These are phyloP conservation scores for Ulmus americana DNA, from an alignment of 331 rosid species.

Conservation along the genomic window DNA sequence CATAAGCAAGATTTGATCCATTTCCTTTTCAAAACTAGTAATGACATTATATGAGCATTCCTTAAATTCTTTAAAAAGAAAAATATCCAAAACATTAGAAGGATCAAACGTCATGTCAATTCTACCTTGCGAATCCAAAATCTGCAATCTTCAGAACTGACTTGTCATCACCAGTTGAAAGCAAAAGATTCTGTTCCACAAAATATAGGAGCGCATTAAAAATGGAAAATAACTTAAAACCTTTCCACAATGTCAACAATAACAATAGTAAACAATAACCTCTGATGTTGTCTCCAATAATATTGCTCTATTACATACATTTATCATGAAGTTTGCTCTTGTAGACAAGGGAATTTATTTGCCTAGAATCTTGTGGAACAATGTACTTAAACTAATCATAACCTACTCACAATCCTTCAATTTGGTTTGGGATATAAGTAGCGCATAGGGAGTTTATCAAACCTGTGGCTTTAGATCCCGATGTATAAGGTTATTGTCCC, in stretches of 20 bases:
- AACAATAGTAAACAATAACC: constrained; percentile 18
- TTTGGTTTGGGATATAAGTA: background rate
- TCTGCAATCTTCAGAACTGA: constrained; percentile 92
- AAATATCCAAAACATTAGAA: background rate
- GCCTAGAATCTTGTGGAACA: background rate
- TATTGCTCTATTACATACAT: background rate
- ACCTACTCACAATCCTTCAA: constrained; percentile 1
- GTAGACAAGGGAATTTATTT: constrained; percentile 2
- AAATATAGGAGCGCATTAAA: constrained; percentile 35
- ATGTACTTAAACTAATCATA: background rate
- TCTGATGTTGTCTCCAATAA: background rate
- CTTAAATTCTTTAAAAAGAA: background rate
- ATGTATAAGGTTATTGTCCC: constrained; percentile 84
- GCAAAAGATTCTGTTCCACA: constrained; percentile 90
- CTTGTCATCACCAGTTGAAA: constrained; percentile 57
- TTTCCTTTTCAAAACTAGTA: background rate
- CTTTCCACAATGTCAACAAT: constrained; percentile 30
- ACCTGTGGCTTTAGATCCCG: constrained; percentile 99
- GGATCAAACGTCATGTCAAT: background rate
- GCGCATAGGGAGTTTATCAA: constrained; percentile 9
- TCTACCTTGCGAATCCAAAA: constrained; percentile 98
- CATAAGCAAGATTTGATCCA: background rate
- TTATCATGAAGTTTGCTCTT: background rate
- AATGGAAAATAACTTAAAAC: constrained; percentile 33
- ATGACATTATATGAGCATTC: background rate